These are phyloP conservation scores for Apiosordaria backusii DNA, from an alignment of 495 filamentous ascomycete species.

Conservation along the genomic window DNA sequence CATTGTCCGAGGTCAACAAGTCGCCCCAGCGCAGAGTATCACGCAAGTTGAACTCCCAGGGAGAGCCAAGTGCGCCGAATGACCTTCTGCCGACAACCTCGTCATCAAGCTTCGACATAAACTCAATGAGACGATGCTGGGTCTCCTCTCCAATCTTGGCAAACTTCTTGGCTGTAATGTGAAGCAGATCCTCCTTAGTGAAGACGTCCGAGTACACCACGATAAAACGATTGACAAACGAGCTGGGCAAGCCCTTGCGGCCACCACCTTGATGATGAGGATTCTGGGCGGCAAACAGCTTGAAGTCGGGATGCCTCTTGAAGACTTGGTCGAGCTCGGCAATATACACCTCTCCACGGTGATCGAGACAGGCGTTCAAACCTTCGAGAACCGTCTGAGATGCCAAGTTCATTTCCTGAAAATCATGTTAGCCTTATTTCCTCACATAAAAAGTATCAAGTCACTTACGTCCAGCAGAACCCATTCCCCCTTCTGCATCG, in stretches of 20 bases:
- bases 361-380: constrained; percentile 94
- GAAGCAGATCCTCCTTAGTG: constrained; percentile 69
- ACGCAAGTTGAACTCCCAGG: constrained; percentile 96
- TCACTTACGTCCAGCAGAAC: constrained; percentile 71
- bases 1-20: constrained; percentile 56
- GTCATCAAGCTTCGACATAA: constrained; percentile 72
- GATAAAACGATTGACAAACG: constrained; percentile 96
- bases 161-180: constrained; percentile 77
- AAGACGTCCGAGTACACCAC: constrained; percentile 95
- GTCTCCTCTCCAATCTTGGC: constrained; percentile 54
- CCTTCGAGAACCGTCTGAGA: constrained; percentile 97
- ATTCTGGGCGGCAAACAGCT: constrained; percentile 94
- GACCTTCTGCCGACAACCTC: constrained; percentile 60
- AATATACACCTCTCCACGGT: constrained; percentile 93
- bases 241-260: constrained; percentile 89
- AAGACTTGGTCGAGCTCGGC: constrained; percentile 93
- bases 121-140: constrained; percentile 64
- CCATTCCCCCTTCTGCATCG: constrained; percentile 96
- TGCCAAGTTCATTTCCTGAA: constrained; percentile 88
- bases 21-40: constrained; percentile 89
- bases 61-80: constrained; percentile 77
- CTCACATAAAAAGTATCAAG: not conserved
- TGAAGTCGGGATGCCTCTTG: constrained; percentile 80
- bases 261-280: constrained; percentile 96
- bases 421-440: constrained; percentile 11